Evolutionary conservation across 2,329 filamentous ascomycete species (phyloP), one percentile per base, ranked within the genome.

Genomic region (Penicillium sp.): DNA sequence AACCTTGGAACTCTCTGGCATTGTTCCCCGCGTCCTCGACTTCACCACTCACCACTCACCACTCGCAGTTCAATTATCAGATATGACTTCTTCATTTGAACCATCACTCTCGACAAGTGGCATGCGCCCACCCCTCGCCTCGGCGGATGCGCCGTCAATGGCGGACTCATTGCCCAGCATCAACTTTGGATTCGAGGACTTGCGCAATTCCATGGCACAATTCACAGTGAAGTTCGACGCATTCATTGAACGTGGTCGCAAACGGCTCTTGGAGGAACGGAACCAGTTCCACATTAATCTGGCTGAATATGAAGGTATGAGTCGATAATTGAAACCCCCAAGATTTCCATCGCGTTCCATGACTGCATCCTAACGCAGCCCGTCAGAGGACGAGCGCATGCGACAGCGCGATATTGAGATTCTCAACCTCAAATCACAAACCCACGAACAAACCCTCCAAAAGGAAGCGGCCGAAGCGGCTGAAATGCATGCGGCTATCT

Each of bases 181-280:
- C 73, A 91, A 96, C 75, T 97, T 99, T 73, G 91, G 91, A 55
- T 97, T 97, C 73, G 92, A 97, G 66, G 91, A 97, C 64, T 77
- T 99, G 69, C 92, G 93, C 75, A 91, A 93, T 68, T 89, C 91
- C 75, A 97, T 99, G 94, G 83, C 87, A 51, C 90, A 89, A 60
- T 99, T 99, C 72, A 97, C 89, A 0, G 82, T 85, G 9, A 88
- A 86, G 65, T 99, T 99, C 66, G 94, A 99, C 70, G 86, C 87
- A 0, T 97, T 97, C 65, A 97, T 99, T 60, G 93, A 96, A 68
- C 86, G 90, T 60, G 91, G 92, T 0, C 84, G 93, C 47, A 95
- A 95, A 74, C 85, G 90, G 50, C 90, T 97, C 0, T 74, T 97
- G 8, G 91, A 97, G 67, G 92, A 97, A 78, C 86, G 91, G 68